phyloP scores from a whole-genome alignment of 2,329 filamentous ascomycete genomes.

The Triangularia setosa region DNA sequence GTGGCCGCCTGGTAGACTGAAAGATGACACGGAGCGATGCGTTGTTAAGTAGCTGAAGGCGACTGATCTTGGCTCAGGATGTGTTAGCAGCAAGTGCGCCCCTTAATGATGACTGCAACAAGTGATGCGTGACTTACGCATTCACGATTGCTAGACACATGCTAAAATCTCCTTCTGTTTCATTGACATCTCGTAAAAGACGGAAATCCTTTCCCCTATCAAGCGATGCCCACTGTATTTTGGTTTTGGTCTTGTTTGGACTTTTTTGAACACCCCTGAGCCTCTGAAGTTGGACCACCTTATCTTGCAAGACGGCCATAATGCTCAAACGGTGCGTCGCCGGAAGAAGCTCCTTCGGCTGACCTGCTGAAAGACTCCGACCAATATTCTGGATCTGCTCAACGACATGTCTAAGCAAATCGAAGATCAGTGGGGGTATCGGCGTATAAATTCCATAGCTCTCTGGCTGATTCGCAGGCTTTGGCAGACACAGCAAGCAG shows the following conservation, averaged over 20 bases:
- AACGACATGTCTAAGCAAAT: too few relatives aligned
- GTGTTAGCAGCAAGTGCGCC: too few relatives aligned
- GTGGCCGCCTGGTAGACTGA: background rate
- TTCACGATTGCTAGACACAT: background rate
- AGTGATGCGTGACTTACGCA: background rate
- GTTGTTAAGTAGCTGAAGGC: slow-evolving; percentile 1
- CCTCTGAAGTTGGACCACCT: background rate
- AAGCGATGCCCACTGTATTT: too few relatives aligned
- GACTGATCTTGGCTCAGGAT: too few relatives aligned
- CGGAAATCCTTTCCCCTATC: background rate
- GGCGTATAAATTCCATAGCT: slow-evolving; percentile 1
- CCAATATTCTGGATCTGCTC: background rate
- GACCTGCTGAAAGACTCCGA: background rate
- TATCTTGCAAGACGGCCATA: background rate
- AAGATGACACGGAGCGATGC: background rate
- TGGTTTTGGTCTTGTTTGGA: too few relatives aligned
- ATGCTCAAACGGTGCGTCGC: background rate
- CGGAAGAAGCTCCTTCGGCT: background rate
- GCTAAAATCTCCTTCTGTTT: background rate
- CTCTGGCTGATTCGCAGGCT: background rate
- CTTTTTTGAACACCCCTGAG: background rate
- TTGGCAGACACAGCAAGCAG: background rate
- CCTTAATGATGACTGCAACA: too few relatives aligned
- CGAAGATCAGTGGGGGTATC: too few relatives aligned
- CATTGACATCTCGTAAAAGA: background rate